Evolutionary conservation across 1,139 yeast genomes (phyloP).

Genomic region (Blastobotrys ciferrii): DNA sequence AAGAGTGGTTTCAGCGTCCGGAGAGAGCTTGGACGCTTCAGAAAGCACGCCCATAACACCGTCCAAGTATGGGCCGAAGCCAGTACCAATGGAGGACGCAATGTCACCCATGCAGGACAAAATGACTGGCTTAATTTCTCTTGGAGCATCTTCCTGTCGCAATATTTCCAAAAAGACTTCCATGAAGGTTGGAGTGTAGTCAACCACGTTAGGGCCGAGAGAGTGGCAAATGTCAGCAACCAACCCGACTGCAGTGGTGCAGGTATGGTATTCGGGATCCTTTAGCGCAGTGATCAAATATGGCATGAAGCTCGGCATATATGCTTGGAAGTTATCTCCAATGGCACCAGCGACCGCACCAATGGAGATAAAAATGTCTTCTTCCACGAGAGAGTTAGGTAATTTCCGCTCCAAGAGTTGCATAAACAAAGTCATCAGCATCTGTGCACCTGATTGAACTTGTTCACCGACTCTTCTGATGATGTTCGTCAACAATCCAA

Average conservation of each 20-base stretch:
- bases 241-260: conserved; percentile 87
- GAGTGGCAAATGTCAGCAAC: conserved; percentile 98
- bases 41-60: conserved; percentile 73
- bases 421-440: conserved; percentile 78
- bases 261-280: conserved; percentile 79
- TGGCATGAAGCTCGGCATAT: conserved; percentile 81
- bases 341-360: conserved; percentile 85
- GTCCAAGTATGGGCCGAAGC: conserved; percentile 70
- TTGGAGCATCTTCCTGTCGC: conserved; percentile 62
- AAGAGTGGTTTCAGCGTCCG: conserved; percentile 48
- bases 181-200: conserved; percentile 81
- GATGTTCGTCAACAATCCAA: conserved; percentile 82
- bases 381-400: conserved; percentile 80
- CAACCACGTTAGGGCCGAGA: conserved; percentile 67
- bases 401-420: conserved; percentile 59
- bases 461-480: conserved; percentile 77
- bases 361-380: conserved; percentile 88
- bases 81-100: conserved; percentile 78
- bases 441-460: conserved; percentile 70
- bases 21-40: conserved; percentile 53
- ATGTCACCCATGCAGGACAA: conserved; percentile 96
- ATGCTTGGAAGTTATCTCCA: conserved; percentile 65
- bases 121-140: conserved; percentile 82
- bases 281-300: conserved; percentile 72
- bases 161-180: conserved; percentile 71